Base-by-base conservation (phyloP, 2,329 filamentous ascomycete genomes). In the Pseudonectria buxi region DNA sequence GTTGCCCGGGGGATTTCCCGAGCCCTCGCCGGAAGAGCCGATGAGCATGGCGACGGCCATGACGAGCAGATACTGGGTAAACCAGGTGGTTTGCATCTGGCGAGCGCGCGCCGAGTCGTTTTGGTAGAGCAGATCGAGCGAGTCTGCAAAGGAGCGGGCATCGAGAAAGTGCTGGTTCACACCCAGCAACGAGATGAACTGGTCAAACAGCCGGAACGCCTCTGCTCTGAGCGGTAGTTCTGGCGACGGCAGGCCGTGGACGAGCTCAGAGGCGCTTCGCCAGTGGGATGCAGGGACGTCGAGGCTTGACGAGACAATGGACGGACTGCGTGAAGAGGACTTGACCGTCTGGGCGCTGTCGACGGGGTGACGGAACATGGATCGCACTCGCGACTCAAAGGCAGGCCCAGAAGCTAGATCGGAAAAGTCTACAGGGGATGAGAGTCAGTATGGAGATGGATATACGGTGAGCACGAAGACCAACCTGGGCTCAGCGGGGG, bases 41-140 rank as follows among this genome's bases (percentile, higher is more conserved):
- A 56, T 52, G 18, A 55, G 41, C 42, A 49, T 56, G 2, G 46
- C 54, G 30, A 57, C 50, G 6, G 54, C 51, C 50, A 57, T 54
- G 4, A 57, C 50, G 12, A 57, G 27, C 1, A 57, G 30, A 28
- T 56, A 57, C 15, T 55, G 41, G 0, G 41, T 49, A 25, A 52
- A 57, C 52, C 52, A 57, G 2, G 47, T 47, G 9, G 42, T 43
- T 28, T 45, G 35, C 37, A 51, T 48, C 9, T 45, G 42, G 2
- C 38, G 32, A 3, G 10, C n/a, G 10, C 34, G 30, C 3, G 35
- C 32, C 7, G 38, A 24, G 5, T 51, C 50, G 4, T 35, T 51
- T 28, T 48, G 41, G n/a, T 49, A 56, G 2, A 56, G 28, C 10
- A 51, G 29, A 10, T 47, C 46, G 28, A 56, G 27, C 4, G 44